Conservation (phyloP, 2,329 filamentous ascomycete genomes). For the Colletotrichum tofieldiae region DNA sequence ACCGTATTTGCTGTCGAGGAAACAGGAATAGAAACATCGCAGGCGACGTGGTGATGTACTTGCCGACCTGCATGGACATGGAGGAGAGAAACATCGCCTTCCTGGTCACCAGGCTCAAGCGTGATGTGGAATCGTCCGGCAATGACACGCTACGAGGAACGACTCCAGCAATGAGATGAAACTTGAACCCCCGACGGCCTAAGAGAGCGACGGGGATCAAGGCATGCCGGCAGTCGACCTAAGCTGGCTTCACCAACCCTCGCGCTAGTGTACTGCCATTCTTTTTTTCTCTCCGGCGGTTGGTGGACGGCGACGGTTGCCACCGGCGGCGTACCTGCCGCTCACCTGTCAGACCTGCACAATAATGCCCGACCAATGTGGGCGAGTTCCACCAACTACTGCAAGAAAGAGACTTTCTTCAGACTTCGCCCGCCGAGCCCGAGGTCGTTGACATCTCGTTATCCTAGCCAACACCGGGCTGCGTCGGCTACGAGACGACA, state of each 20-base stretch:
- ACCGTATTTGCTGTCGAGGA: constrained; percentile 21
- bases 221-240: constrained; percentile 39
- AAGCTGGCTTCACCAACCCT: constrained; percentile 18
- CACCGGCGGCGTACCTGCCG: constrained; percentile 22
- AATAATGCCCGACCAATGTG: constrained; percentile 36
- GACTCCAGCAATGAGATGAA: constrained; percentile 41
- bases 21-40: constrained; percentile 43
- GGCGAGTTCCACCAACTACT: constrained; percentile 36
- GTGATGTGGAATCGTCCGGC: constrained; percentile 36
- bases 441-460: constrained; percentile 2
- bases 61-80: constrained; percentile 23
- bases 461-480: constrained; percentile 20
- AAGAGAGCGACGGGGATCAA: constrained; percentile 33
- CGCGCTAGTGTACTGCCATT: constrained; percentile 20
- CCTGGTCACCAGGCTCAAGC: constrained; percentile 20
- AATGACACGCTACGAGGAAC: constrained; percentile 39
- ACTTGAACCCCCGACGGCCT: constrained; percentile 30
- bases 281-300: constrained; percentile 22
- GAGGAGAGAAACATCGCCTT: constrained; percentile 26
- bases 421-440: neutral
- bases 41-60: constrained; percentile 13
- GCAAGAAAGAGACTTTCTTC: constrained; percentile 19
- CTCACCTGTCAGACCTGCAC: constrained; percentile 40
- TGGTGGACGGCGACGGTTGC: constrained; percentile 23
- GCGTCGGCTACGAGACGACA: neutral